phyloP scores from a whole-genome alignment of 768 basidiomycete species.

The Phaeotremella fagi region DNA sequence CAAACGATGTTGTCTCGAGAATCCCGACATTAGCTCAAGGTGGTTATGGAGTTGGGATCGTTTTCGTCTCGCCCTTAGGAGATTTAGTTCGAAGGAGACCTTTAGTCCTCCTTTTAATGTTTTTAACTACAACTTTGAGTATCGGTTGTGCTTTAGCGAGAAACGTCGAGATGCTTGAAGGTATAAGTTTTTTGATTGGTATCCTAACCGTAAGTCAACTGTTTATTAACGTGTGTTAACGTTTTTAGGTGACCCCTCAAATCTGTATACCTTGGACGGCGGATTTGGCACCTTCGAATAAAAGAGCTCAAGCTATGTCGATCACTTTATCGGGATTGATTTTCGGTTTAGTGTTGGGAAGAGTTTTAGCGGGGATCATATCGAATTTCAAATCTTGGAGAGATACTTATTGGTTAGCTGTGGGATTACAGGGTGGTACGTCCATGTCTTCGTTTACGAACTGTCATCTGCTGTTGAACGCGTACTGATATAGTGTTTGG shows the following conservation, averaged over 20 bases:
- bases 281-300: conserved; percentile 71
- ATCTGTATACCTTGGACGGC: conserved; percentile 71
- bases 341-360: conserved; percentile 36
- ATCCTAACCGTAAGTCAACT: conserved; percentile 55
- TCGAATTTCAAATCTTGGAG: conserved; percentile 68
- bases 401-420: conserved; percentile 71
- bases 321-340: conserved; percentile 52
- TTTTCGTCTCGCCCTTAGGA: conserved; percentile 74
- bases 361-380: conserved; percentile 53
- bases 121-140: conserved; percentile 58
- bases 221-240: neutral
- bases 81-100: conserved; percentile 74
- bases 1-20: conserved; percentile 36
- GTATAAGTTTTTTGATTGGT: conserved; percentile 67
- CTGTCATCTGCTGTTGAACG: too few species aligned
- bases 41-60: conserved; percentile 65
- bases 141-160: conserved; percentile 67
- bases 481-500: conserved; percentile 5
- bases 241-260: conserved; percentile 51
- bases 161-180: conserved; percentile 60
- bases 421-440: conserved; percentile 59
- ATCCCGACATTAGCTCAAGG: conserved; percentile 49
- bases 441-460: too few species aligned
- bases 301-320: conserved; percentile 68
- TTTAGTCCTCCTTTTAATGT: conserved; percentile 60